Conservation (phyloP, 2,329 filamentous ascomycete species). For the Aspergillus fijiensis region DNA sequence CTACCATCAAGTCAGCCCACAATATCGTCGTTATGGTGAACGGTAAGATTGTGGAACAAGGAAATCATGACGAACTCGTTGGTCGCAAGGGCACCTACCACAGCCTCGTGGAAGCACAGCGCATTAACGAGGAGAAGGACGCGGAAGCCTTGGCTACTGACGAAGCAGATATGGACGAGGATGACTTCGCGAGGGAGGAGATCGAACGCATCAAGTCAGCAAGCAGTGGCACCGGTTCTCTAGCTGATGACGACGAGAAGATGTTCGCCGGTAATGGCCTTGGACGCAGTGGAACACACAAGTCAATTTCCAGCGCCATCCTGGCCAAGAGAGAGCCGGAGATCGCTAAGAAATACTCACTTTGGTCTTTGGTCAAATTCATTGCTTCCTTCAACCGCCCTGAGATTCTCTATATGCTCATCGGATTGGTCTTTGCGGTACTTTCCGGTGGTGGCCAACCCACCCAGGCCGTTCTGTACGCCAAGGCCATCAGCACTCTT, state of each 20-base stretch:
- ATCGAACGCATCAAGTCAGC: conserved; percentile 34
- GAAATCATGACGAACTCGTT: conserved; percentile 78
- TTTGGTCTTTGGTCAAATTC: conserved; percentile 75
- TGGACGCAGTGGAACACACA: conserved; percentile 49
- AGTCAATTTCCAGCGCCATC: conserved; percentile 67
- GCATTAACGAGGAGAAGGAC: conserved; percentile 62
- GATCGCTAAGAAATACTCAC: conserved; percentile 59
- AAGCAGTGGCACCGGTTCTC: conserved; percentile 28
- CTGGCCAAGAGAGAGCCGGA: conserved; percentile 58
- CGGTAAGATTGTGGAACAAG: conserved; percentile 88
- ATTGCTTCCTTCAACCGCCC: conserved; percentile 75
- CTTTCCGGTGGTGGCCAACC: conserved; percentile 82
- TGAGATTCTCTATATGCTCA: conserved; percentile 70
- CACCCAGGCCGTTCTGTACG: conserved; percentile 76
- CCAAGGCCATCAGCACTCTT: conserved; percentile 77
- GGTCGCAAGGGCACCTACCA: conserved; percentile 71
- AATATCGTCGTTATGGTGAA: conserved; percentile 92
- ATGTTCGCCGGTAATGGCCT: conserved; percentile 25
- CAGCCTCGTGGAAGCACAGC: conserved; percentile 83
- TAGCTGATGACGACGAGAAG: conserved; percentile 35
- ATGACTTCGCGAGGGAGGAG: conserved; percentile 27
- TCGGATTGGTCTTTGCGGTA: conserved; percentile 70
- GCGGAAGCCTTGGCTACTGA: conserved; percentile 30
- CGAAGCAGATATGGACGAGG: conserved; percentile 26
- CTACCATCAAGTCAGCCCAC: conserved; percentile 89